These are phyloP conservation scores for Mycosphaerella sp. DNA, from an alignment of 2,329 filamentous ascomycete species.

Conservation along the genomic window DNA sequence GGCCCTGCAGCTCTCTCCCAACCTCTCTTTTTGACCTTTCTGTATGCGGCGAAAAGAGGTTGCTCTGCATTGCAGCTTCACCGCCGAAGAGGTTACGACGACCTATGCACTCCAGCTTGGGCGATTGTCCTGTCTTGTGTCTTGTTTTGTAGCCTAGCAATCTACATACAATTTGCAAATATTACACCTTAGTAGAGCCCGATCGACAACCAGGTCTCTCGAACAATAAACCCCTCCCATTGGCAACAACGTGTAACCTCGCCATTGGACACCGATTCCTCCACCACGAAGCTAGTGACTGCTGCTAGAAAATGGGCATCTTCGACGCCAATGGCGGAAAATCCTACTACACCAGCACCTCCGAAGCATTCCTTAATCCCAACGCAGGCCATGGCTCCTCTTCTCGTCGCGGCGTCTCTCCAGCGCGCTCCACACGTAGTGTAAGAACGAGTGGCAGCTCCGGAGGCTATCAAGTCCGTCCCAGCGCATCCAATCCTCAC, in stretches of 20 bases:
- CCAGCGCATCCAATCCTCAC: constrained; percentile 11
- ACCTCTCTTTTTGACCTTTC: background rate
- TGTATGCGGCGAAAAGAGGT: no score
- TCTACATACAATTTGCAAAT: no score
- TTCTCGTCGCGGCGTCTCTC: constrained; percentile 21
- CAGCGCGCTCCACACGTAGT: constrained; percentile 18
- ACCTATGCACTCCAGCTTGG: no score
- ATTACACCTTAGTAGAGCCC: background rate
- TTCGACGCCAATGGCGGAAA: constrained; percentile 26
- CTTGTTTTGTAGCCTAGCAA: no score
- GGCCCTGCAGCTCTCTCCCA: background rate
- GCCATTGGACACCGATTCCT: constrained; percentile 11
- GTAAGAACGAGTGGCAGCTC: constrained; percentile 15
- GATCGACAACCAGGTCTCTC: background rate
- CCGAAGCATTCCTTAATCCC: constrained; percentile 20
- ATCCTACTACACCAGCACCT: constrained; percentile 26
- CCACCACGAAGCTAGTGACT: background rate
- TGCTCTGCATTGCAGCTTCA: no score
- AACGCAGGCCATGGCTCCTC: constrained; percentile 10
- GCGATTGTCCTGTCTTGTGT: no score
- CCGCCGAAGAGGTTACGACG: no score
- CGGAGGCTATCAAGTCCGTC: constrained; percentile 27
- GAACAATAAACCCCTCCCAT: background rate
- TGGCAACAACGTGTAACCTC: constrained; percentile 5
- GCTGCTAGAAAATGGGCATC: constrained; percentile 27